Evolutionary conservation across 768 basidiomycete species (phyloP), one percentile per base, ranked within the genome.

Genomic region (Mrakia blollopis): DNA sequence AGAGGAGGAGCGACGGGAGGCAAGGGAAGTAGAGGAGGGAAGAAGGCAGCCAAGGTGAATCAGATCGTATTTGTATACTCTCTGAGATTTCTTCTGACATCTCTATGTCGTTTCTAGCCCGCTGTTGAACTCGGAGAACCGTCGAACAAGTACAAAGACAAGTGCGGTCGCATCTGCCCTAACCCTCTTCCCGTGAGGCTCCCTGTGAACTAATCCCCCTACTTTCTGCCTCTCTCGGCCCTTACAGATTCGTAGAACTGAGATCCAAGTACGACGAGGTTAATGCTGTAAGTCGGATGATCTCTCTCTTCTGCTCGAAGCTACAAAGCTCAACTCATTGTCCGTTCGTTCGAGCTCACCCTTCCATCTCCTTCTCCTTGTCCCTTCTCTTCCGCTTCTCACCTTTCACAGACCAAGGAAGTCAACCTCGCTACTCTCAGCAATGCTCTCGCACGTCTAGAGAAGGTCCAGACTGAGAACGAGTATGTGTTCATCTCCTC

Each of bases 111-210:
- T 62, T 28, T 62, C 3, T 39, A 68, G 65, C 14, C 65, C 10
- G 35, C 37, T n/a, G 65, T 23, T 5, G 65, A 68, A 7, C 14
- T n/a, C 11, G 65, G 35, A 10, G 65, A 68, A 23, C 65, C 39
- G 39, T 39, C 39, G 21, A 68, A 68, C 65, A 68, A 44, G 39
- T 68, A 68, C 65, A 68, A 68, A n/a, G 65, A 68, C 65, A 68
- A 68, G 65, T 68, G 65, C 44, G 65, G 3, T 68, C 65, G 25
- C 14, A 1, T 30, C 32, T 21, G 23, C 65, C 28, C 39, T 68
- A n/a, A n/a, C n/a, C 11, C 63, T 25, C 18, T 25, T 37, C 21
- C 35, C 37, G 3, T 39, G 23, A 37, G 25, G 63, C 65, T 68
- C 65, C n/a, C 25, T 16, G n/a, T n/a, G 16, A 63, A 39, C 65